phyloP scores from a whole-genome alignment of 805 yeast genomes.

The Ogataea paraovalis region DNA sequence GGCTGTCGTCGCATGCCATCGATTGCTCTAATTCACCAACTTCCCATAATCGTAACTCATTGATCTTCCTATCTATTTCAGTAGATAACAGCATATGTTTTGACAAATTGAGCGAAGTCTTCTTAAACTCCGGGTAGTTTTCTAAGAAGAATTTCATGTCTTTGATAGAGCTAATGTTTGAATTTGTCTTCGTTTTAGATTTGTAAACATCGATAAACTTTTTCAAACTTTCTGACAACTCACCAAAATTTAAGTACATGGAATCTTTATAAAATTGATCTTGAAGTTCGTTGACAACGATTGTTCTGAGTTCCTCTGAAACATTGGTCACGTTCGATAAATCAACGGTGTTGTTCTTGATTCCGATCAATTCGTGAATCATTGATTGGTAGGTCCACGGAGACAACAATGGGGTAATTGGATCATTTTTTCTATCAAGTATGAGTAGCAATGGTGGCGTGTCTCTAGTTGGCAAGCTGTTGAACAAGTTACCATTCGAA shows the following conservation, averaged over 20 bases:
- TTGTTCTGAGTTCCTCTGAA: slow-evolving; percentile 54
- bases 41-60: slow-evolving; percentile 65
- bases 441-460: slow-evolving; percentile 70
- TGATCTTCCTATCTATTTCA: slow-evolving; percentile 76
- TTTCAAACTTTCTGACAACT: slow-evolving; percentile 83
- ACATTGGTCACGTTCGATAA: slow-evolving; percentile 52
- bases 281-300: slow-evolving; percentile 61
- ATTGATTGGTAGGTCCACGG: slow-evolving; percentile 99
- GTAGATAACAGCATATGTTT: slow-evolving; percentile 90
- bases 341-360: slow-evolving; percentile 75
- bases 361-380: slow-evolving; percentile 90
- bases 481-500: slow-evolving; percentile 60
- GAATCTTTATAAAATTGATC: slow-evolving; percentile 78
- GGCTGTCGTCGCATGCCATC: slow-evolving; percentile 56
- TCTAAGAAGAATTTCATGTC: slow-evolving; percentile 91
- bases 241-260: slow-evolving; percentile 91
- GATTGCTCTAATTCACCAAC: slow-evolving; percentile 89
- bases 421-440: slow-evolving; percentile 84
- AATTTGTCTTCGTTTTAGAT: slow-evolving; percentile 68
- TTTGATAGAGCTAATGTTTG: slow-evolving; percentile 69
- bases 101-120: slow-evolving; percentile 79
- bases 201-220: slow-evolving; percentile 81
- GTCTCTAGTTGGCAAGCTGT: slow-evolving; percentile 54
- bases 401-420: slow-evolving; percentile 83
- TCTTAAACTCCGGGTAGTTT: slow-evolving; percentile 90